Percentiles rank a stretch among this genome's conserved stretches.
Conservation (phyloP, 257 asterid genomes). For the Verbascum thapsus region DNA sequence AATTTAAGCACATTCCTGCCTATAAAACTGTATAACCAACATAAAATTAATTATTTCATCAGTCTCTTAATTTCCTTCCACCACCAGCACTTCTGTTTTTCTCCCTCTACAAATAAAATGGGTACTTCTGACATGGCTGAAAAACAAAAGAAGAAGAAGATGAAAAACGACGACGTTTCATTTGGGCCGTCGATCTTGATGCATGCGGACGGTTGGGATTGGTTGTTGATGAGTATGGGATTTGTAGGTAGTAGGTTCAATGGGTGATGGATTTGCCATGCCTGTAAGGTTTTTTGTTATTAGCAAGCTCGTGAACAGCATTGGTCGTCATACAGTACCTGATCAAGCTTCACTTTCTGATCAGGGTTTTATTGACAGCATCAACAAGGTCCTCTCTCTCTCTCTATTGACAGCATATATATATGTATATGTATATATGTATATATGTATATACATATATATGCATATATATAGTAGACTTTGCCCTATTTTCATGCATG, state of each 20-base stretch:
- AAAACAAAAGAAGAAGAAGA: neutral
- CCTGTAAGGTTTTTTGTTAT: slow-evolving; percentile 49
- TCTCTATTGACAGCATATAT: no score
- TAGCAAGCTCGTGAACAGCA: slow-evolving; percentile 50
- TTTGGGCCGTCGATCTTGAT: slow-evolving; percentile 50
- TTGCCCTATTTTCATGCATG: no score
- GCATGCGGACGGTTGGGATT: slow-evolving; percentile 52
- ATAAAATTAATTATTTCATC: no score
- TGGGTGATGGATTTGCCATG: slow-evolving; percentile 53
- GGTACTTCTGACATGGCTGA: neutral
- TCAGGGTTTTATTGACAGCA: slow-evolving; percentile 23
- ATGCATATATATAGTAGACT: no score
- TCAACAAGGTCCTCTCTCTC: slow-evolving; percentile 38
- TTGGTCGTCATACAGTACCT: no score
- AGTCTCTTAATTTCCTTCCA: no score
- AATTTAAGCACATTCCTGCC: no score
- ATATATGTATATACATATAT: no score
- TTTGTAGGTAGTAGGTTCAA: slow-evolving; percentile 49
- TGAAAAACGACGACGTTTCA: slow-evolving; percentile 9
- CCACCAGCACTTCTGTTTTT: no score
- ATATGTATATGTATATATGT: no score
- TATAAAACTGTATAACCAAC: no score
- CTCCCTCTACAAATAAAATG: no score
- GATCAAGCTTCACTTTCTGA: slow-evolving; percentile 5
- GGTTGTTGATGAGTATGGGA: slow-evolving; percentile 49